Percentiles rank a stretch among this genome's conserved stretches.
Conservation (phyloP, 2,329 filamentous ascomycete genomes). For the Samsoniella hepiali region DNA sequence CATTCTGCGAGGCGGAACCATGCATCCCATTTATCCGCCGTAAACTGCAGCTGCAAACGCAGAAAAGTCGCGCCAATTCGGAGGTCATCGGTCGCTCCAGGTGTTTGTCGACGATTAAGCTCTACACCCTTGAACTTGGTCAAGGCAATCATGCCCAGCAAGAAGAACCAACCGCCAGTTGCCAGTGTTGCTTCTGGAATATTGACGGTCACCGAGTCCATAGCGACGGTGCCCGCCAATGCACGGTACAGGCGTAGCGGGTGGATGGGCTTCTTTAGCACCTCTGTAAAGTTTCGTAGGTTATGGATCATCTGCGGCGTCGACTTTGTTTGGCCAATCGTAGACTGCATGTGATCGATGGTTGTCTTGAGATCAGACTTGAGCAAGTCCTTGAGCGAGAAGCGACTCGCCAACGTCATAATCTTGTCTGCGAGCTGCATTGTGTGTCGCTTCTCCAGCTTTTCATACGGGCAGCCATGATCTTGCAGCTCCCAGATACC, state of each 20-base stretch:
- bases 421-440: conserved; percentile 81
- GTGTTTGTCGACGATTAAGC: conserved; percentile 70
- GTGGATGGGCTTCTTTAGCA: conserved; percentile 79
- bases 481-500: conserved; percentile 67
- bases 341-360: conserved; percentile 89
- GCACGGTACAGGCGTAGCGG: conserved; percentile 76
- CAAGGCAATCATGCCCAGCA: conserved; percentile 83
- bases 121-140: conserved; percentile 74
- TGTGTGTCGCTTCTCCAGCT: conserved; percentile 75
- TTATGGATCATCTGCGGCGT: conserved; percentile 84
- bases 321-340: conserved; percentile 74
- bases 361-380: conserved; percentile 88
- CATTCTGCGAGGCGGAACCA: conserved; percentile 88
- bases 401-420: conserved; percentile 72
- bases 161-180: conserved; percentile 84
- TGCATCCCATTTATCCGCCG: conserved; percentile 78
- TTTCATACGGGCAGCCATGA: conserved; percentile 74
- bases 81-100: conserved; percentile 77
- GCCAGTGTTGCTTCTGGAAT: conserved; percentile 69
- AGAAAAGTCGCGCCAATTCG: conserved; percentile 78
- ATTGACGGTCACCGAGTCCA: conserved; percentile 68
- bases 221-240: conserved; percentile 71
- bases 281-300: conserved; percentile 74
- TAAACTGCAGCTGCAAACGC: conserved; percentile 78
- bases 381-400: conserved; percentile 85